A percentile compares a stretch with the other conserved stretches of the same genome.
These are phyloP conservation scores for Suillus clintonianus DNA, from an alignment of 768 basidiomycete genomes.

Conservation along the genomic window DNA sequence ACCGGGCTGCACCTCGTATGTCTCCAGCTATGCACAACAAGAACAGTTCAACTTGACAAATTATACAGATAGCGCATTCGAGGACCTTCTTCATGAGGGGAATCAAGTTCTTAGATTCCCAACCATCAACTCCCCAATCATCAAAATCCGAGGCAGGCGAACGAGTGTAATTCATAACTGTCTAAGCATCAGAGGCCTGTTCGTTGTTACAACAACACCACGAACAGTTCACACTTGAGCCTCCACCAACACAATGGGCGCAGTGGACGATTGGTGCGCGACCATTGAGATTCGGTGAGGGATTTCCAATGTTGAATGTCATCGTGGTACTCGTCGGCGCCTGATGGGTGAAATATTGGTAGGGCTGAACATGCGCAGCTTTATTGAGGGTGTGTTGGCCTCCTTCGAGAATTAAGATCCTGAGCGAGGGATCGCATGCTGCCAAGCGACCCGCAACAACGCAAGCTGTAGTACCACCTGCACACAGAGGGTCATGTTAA, in stretches of 20 bases:
- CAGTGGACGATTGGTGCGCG: constrained; percentile 14
- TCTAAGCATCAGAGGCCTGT: neutral
- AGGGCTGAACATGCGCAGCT: constrained; percentile 22
- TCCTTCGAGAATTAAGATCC: constrained; percentile 27
- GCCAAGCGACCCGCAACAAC: constrained; percentile 29
- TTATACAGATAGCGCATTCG: neutral
- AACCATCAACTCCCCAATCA: constrained; percentile 31
- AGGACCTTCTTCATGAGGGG: constrained; percentile 26
- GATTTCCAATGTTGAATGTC: constrained; percentile 10
- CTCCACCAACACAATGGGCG: constrained; percentile 29
- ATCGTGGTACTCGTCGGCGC: constrained; percentile 18
- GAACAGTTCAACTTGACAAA: neutral
- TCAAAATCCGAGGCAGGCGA: constrained; percentile 30
- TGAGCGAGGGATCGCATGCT: constrained; percentile 24
- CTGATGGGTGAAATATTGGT: constrained; percentile 16
- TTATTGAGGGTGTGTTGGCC: constrained; percentile 23
- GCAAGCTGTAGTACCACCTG: constrained; percentile 28
- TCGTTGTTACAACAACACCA: neutral
- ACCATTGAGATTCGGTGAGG: constrained; percentile 14
- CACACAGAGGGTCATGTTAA: neutral
- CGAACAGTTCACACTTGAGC: constrained; percentile 22
- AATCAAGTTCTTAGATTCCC: constrained; percentile 25
- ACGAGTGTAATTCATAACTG: constrained; percentile 22
- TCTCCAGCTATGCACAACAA: constrained; percentile 16
- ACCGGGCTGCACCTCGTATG: constrained; percentile 16